phyloP scores from a whole-genome alignment of 257 asterid genomes.

The Fraxinus quadrangulata region DNA sequence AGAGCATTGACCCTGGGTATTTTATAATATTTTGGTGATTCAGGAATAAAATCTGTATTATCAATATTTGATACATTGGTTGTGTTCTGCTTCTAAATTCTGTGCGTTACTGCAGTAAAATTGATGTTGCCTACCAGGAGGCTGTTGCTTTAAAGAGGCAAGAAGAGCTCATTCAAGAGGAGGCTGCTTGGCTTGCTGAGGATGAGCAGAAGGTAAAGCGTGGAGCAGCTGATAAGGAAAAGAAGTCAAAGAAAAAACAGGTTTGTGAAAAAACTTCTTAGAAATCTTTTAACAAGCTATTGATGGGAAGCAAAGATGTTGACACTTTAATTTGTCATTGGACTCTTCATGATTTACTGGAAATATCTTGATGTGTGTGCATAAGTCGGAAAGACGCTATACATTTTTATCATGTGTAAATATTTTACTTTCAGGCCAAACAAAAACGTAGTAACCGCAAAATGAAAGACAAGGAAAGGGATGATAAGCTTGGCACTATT shows the following conservation, averaged over 20 bases:
- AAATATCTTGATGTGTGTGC: background rate
- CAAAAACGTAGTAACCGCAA: slow-evolving; percentile 72
- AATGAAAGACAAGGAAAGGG: slow-evolving; percentile 57
- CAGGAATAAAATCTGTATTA: background rate
- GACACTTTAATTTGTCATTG: background rate
- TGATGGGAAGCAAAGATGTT: background rate
- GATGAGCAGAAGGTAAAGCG: too few species aligned
- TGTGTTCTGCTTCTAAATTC: slow-evolving; percentile 1
- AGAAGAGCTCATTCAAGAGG: too few species aligned
- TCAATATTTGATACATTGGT: background rate
- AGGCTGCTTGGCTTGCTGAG: too few species aligned
- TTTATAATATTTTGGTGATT: background rate
- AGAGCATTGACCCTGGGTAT: too few species aligned
- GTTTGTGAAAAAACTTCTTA: too few species aligned
- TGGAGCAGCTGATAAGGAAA: too few species aligned
- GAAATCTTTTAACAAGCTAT: background rate
- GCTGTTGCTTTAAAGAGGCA: too few species aligned
- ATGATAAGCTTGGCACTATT: slow-evolving; percentile 35
- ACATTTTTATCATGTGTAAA: background rate
- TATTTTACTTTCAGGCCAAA: slow-evolving; percentile 55
- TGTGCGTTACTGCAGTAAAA: background rate
- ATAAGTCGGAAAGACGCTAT: background rate
- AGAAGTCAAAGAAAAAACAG: too few species aligned
- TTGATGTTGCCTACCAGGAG: too few species aligned
- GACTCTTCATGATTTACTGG: background rate